phyloP scores from a whole-genome alignment of 1,284 basidiomycete species.

The Takashimella koratensis region DNA sequence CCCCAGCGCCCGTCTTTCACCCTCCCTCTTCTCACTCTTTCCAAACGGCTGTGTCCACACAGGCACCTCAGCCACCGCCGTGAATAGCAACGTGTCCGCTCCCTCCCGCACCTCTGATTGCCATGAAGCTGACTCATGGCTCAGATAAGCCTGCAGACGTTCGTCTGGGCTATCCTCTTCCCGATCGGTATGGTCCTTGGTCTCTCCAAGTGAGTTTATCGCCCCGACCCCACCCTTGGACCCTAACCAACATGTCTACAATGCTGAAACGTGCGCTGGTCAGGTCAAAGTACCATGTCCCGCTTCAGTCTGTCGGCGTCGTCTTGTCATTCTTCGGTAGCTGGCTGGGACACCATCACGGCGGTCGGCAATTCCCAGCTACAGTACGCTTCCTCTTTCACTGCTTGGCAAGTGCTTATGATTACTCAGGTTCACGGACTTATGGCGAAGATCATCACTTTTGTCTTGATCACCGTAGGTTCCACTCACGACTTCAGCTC shows the following conservation, averaged over 20 bases:
- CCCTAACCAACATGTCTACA: no score
- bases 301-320: slow-evolving; percentile 69
- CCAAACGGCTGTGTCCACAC: no score
- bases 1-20: no score
- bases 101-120: neutral
- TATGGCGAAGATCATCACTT: slow-evolving; percentile 65
- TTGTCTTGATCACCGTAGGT: slow-evolving; percentile 57
- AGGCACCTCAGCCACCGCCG: no score
- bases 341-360: slow-evolving; percentile 74
- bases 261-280: neutral
- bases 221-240: neutral
- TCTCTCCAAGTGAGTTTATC: slow-evolving; percentile 58
- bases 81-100: neutral
- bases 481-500: neutral
- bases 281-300: slow-evolving; percentile 72
- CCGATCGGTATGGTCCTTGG: slow-evolving; percentile 85
- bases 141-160: slow-evolving; percentile 64
- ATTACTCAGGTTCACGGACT: slow-evolving; percentile 56
- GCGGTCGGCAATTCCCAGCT: slow-evolving; percentile 65
- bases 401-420: neutral
- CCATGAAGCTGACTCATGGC: slow-evolving; percentile 1
- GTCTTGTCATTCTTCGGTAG: slow-evolving; percentile 67
- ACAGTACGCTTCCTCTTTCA: slow-evolving; percentile 49
- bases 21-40: no score
- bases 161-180: slow-evolving; percentile 77